Percentiles rank a stretch among this genome's conserved stretches.
These are phyloP conservation scores for Closterium sp. DNA, from an alignment of 139 green algal genomes.

Conservation along the genomic window DNA sequence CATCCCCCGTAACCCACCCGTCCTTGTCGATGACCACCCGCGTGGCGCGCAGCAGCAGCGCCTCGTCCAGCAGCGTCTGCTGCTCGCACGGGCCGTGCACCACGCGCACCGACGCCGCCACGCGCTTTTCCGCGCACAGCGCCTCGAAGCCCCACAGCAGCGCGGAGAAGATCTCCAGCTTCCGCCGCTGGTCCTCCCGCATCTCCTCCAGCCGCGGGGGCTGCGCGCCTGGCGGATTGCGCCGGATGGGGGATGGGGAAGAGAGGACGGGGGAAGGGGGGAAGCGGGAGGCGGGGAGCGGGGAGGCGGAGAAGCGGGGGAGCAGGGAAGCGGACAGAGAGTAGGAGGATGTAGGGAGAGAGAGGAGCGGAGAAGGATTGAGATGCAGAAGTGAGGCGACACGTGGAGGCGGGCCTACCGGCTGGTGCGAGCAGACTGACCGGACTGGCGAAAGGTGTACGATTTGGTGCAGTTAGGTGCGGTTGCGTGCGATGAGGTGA, in stretches of 20 bases:
- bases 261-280: not conserved
- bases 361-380: not conserved
- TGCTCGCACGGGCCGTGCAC: not conserved
- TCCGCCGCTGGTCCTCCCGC: not conserved
- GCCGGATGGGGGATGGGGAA: not conserved
- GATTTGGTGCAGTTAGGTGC: too few species aligned
- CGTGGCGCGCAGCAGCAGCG: not conserved
- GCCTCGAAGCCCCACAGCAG: not conserved
- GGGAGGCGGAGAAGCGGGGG: too few species aligned
- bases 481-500: too few species aligned
- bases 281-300: too few species aligned
- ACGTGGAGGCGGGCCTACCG: not conserved
- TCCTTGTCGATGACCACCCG: not conserved
- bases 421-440: not conserved
- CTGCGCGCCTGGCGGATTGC: not conserved
- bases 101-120: not conserved
- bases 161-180: not conserved
- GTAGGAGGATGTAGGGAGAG: too few species aligned
- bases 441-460: too few species aligned
- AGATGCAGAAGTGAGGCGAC: not conserved
- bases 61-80: not conserved
- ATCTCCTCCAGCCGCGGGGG: not conserved
- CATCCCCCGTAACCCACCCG: too few species aligned
- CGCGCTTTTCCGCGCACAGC: not conserved
- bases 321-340: too few species aligned